These are phyloP conservation scores for Evernia prunastri DNA, from an alignment of 495 filamentous ascomycete species.

Conservation along the genomic window DNA sequence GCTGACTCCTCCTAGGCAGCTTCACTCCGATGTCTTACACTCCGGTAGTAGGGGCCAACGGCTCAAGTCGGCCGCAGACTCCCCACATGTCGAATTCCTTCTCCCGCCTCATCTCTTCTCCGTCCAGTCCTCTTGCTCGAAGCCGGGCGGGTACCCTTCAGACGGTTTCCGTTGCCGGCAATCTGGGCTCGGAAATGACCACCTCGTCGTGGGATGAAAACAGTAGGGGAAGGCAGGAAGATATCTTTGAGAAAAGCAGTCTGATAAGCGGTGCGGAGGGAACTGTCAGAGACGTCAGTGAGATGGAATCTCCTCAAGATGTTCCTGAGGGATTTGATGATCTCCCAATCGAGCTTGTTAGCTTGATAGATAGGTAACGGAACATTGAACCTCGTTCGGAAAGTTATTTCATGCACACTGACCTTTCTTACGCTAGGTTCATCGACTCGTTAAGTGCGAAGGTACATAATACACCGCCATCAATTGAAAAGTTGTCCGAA, in stretches of 20 bases:
- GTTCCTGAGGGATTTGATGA: slow-evolving; percentile 54
- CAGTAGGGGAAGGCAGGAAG: slow-evolving; percentile 21
- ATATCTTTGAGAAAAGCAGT: slow-evolving; percentile 35
- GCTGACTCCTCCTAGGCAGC: background rate
- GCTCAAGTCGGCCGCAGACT: slow-evolving; percentile 4
- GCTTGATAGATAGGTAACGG: slow-evolving; percentile 76
- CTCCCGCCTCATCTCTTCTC: slow-evolving; percentile 37
- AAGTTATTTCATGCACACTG: slow-evolving; percentile 13
- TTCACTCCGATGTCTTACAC: background rate
- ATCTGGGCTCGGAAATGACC: slow-evolving; percentile 31
- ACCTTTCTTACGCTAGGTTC: slow-evolving; percentile 53
- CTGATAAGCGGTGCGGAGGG: slow-evolving; percentile 19
- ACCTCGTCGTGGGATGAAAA: slow-evolving; percentile 17
- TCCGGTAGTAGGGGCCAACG: background rate
- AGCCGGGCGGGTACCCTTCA: slow-evolving; percentile 60
- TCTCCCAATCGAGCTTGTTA: slow-evolving; percentile 86
- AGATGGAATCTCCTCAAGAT: slow-evolving; percentile 32
- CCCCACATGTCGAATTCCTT: slow-evolving; percentile 30
- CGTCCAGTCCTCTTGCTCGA: slow-evolving; percentile 42
- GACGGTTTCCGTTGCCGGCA: slow-evolving; percentile 43
- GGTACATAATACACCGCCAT: slow-evolving; percentile 75
- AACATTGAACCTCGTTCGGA: background rate
- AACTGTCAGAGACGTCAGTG: slow-evolving; percentile 12
- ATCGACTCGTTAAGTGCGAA: slow-evolving; percentile 85
- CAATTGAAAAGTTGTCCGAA: slow-evolving; percentile 73